phyloP scores from a whole-genome alignment of 1,284 basidiomycete genomes.

The Ceratobasidium sp. region DNA sequence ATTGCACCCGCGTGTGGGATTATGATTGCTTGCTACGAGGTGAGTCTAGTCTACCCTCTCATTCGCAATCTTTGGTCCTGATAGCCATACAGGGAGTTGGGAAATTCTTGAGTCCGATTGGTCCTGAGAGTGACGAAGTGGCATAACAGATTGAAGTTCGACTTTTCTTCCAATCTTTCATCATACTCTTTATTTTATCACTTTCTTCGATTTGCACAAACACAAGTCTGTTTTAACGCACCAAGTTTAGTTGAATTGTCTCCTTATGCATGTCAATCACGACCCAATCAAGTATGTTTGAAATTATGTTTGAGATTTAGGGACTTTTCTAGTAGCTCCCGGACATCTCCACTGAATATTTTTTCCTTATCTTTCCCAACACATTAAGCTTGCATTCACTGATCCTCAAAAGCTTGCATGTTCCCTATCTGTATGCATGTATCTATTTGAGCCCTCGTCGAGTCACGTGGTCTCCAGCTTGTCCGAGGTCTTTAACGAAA shows the following conservation, averaged over 20 bases:
- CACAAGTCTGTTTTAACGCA: neutral
- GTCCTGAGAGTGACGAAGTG: conserved; percentile 19
- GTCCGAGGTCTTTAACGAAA: no score
- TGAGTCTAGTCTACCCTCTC: conserved; percentile 44
- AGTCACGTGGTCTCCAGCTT: no score
- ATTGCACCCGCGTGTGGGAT: conserved; percentile 99
- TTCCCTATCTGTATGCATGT: no score
- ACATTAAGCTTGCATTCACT: no score
- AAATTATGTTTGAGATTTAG: no score
- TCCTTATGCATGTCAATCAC: neutral
- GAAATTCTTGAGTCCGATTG: conserved; percentile 26
- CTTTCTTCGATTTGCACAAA: neutral
- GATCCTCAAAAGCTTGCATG: no score
- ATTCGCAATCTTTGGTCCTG: no score
- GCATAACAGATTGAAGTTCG: neutral
- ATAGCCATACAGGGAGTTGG: conserved; percentile 22
- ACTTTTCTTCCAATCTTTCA: neutral
- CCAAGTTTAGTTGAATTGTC: neutral
- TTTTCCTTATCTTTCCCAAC: no score
- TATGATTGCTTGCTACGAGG: conserved; percentile 97
- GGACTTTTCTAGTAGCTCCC: no score
- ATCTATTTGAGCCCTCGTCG: no score
- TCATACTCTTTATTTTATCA: conserved; percentile 24
- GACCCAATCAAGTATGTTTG: neutral
- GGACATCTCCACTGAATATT: no score